phyloP scores from a whole-genome alignment of 805 yeast genomes.

The Maudiozyma barnettii region DNA sequence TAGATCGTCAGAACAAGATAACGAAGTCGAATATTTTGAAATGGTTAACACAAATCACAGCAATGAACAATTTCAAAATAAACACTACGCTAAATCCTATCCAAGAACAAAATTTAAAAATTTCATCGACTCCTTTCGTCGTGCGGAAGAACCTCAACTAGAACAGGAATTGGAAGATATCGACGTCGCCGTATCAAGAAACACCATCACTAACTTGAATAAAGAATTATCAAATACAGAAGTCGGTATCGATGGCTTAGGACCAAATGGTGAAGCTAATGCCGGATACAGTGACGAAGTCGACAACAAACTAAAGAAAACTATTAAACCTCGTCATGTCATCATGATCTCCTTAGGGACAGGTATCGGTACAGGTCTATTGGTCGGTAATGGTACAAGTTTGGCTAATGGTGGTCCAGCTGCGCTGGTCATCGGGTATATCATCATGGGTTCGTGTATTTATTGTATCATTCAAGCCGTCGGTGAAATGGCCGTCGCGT shows the following conservation, averaged over 20 bases:
- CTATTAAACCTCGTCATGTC: conserved; percentile 39
- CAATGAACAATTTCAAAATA: neutral
- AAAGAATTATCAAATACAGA: neutral
- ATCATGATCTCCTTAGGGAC: conserved; percentile 78
- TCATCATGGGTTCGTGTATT: conserved; percentile 47
- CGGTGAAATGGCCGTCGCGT: conserved; percentile 59
- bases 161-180: neutral
- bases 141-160: conserved; percentile 10
- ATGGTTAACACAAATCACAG: conserved; percentile 1
- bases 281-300: conserved; percentile 5
- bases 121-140: conserved; percentile 16
- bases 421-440: conserved; percentile 45
- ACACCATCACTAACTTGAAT: neutral
- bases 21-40: conserved; percentile 21
- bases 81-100: neutral
- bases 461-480: conserved; percentile 52
- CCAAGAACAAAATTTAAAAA: conserved; percentile 3
- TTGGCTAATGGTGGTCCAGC: conserved; percentile 39
- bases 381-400: conserved; percentile 48
- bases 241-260: neutral
- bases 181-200: conserved; percentile 2
- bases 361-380: conserved; percentile 70
- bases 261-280: neutral
- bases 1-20: conserved; percentile 15
- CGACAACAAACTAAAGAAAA: conserved; percentile 28